Evolutionary conservation across 2,329 filamentous ascomycete genomes (phyloP).

Genomic region (Neoscytalidium dimidiatum): DNA sequence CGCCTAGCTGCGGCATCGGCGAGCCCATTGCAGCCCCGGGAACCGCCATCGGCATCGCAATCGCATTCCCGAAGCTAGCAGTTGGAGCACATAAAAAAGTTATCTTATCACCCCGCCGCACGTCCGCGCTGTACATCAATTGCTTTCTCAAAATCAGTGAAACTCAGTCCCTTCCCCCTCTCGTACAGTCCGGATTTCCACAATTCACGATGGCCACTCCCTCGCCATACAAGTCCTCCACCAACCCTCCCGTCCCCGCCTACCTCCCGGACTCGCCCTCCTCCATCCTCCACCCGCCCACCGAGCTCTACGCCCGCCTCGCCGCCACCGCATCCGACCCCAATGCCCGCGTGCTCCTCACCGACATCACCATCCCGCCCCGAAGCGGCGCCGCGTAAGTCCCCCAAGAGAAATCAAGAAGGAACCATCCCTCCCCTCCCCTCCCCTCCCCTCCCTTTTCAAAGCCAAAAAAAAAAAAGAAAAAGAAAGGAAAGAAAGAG

Average conservation of each 20-base stretch:
- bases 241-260: constrained; percentile 30
- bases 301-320: constrained; percentile 31
- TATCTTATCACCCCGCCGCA: not conserved
- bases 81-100: not conserved
- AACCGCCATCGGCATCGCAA: not conserved
- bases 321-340: constrained; percentile 19
- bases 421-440: too few species aligned
- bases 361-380: constrained; percentile 60
- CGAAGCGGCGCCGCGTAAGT: constrained; percentile 71
- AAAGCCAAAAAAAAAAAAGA: too few species aligned
- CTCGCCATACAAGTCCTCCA: not conserved
- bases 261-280: constrained; percentile 36
- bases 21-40: not conserved
- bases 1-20: not conserved
- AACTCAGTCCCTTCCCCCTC: not conserved
- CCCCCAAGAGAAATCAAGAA: too few species aligned
- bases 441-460: too few species aligned
- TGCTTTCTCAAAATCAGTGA: too few species aligned
- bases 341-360: constrained; percentile 24
- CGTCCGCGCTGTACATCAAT: not conserved
- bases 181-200: not conserved
- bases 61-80: not conserved
- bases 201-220: not conserved
- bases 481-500: too few species aligned
- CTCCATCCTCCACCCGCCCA: constrained; percentile 36